Evolutionary conservation across 192 early-diverging fungal species (phyloP), one percentile per base, ranked within the genome.

Genomic region (Coemansia sp.): DNA sequence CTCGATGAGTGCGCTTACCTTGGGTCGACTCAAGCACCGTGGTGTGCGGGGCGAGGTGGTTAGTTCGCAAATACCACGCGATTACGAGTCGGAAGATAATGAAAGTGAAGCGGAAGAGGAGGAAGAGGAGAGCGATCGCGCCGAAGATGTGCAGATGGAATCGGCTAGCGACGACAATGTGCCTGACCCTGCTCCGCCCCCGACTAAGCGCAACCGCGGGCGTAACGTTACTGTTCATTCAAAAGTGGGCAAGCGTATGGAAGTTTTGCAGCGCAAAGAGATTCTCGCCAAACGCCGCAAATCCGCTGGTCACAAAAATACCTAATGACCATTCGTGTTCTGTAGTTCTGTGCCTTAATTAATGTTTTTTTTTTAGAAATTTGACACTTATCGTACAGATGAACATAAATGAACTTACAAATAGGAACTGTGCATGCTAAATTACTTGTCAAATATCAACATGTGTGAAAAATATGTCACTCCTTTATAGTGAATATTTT

Each of bases 21-120:
- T 84, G 61, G 85, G 80, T 23, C 85, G 85, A 58, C 75, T 93
- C 10, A 93, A 90, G 59, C 89, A 89, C 64, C 82, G 91, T 12
- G 89, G 91, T 67, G 64, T 93, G 48, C 74, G 75, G 1, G 90
- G 90, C 38, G 78, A 81, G 16, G 78, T 86, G 57, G 84, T 93
- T n/a, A 82, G 87, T 25, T 89, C 91, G 11, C 88, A 89, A 69
- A 83, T 89, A 19, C 71, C 74, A 10, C 55, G 43, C 21, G 59
- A 7, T 7, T 35, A 57, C 4, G 57, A 67, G 29, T 25, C 11
- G 0, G 39, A 45, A 0, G 14, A 17, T 16, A 12, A 41, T 4
- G 67, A 47, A 21, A 35, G 29, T 37, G 60, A 62, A 8, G 47
- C 5, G 51, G 72, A 68, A n/a, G 62, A 60, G 9, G 63, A 60